phyloP scores from a whole-genome alignment of 2,329 filamentous ascomycete genomes.

The Colletotrichum noveboracense region DNA sequence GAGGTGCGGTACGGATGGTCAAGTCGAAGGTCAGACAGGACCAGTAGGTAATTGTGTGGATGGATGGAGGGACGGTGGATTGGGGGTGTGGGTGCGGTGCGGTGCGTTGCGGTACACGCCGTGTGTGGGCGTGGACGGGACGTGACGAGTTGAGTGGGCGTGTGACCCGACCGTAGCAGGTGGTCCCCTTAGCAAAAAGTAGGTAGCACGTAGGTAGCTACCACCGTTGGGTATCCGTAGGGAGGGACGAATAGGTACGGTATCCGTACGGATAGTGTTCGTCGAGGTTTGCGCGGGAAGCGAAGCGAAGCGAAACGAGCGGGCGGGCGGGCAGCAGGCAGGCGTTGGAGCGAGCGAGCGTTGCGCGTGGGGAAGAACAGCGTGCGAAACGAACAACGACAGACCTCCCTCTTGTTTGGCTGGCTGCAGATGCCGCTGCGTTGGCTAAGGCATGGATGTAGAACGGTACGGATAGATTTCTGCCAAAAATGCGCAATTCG shows the following conservation, averaged over 20 bases:
- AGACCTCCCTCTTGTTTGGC: neutral
- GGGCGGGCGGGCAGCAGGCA: neutral
- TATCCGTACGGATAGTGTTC: neutral
- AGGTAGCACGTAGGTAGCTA: neutral
- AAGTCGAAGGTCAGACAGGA: neutral
- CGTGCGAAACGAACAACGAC: neutral
- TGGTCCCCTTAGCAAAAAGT: neutral
- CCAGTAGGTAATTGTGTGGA: neutral
- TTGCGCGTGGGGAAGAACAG: conserved; percentile 8
- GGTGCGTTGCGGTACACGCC: neutral
- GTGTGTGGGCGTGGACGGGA: neutral
- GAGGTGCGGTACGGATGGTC: neutral
- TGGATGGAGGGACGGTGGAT: conserved; percentile 5
- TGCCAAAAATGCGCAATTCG: neutral
- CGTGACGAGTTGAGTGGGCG: neutral
- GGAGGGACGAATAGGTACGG: neutral
- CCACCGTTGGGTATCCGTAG: neutral
- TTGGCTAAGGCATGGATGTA: neutral
- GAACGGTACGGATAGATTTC: neutral
- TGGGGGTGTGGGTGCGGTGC: conserved; percentile 1
- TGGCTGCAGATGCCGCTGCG: neutral
- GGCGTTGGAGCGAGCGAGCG: neutral
- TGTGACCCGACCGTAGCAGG: neutral
- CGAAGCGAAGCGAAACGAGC: neutral
- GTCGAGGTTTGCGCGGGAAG: conserved; percentile 17